A percentile compares a stretch with the other conserved stretches of the same genome.
These are phyloP conservation scores for Leersia perrieri DNA, from an alignment of 176 grass and related monocot species.

Conservation along the genomic window DNA sequence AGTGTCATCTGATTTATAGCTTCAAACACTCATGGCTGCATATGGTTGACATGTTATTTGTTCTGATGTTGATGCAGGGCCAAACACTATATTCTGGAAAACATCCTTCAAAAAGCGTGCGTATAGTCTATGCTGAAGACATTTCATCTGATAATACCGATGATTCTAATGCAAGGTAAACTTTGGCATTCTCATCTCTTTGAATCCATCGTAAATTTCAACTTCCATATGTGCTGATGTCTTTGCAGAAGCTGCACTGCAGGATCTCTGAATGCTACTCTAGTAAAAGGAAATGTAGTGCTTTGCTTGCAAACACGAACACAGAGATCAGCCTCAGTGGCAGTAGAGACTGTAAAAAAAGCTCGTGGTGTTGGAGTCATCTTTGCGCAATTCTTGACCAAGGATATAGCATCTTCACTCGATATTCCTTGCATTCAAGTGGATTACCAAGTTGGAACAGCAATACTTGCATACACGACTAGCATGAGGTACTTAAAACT, in stretches of 20 bases:
- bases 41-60: neutral
- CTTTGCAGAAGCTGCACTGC: conserved; percentile 83
- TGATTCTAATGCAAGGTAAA: conserved; percentile 82
- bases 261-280: conserved; percentile 81
- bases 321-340: conserved; percentile 70
- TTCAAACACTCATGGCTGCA: neutral
- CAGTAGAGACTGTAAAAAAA: conserved; percentile 71
- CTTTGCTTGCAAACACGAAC: conserved; percentile 89
- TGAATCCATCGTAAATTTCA: neutral
- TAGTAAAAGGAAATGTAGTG: conserved; percentile 85
- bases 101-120: conserved; percentile 39
- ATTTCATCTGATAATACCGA: conserved; percentile 66
- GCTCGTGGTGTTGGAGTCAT: conserved; percentile 72
- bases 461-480: conserved; percentile 68
- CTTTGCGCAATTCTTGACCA: conserved; percentile 82
- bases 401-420: conserved; percentile 73
- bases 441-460: conserved; percentile 84
- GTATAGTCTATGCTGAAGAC: conserved; percentile 87
- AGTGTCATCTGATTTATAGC: conserved; percentile 7
- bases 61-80: conserved; percentile 54
- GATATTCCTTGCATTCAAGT: conserved; percentile 87
- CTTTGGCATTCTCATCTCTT: conserved; percentile 3
- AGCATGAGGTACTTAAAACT: conserved; percentile 53
- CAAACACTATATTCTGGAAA: conserved; percentile 74
- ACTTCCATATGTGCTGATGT: conserved; percentile 39